phyloP scores from a whole-genome alignment of 257 asterid genomes.

The Nicotiana paniculata region DNA sequence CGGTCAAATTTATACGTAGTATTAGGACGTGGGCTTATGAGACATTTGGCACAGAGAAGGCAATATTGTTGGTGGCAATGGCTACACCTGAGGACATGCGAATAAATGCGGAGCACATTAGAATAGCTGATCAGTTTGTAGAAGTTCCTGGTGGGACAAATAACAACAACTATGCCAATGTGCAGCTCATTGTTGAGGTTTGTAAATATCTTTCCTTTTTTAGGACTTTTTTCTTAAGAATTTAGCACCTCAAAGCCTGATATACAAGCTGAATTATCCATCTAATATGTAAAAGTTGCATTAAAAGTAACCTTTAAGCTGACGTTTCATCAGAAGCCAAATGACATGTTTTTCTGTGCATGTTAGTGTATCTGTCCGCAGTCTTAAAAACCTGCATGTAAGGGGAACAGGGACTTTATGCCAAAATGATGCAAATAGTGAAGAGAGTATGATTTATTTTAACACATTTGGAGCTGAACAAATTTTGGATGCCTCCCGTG shows the following conservation, averaged over 20 bases:
- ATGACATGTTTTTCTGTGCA: background rate
- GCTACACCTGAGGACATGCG: conserved; percentile 98
- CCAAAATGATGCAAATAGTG: background rate
- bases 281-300: background rate
- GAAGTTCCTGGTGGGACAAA: conserved; percentile 98
- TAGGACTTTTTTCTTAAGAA: background rate
- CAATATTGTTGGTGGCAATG: conserved; percentile 91
- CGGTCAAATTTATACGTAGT: conserved; percentile 93
- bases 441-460: background rate
- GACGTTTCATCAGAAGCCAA: background rate
- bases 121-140: conserved; percentile 95
- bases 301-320: background rate
- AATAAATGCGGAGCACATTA: conserved; percentile 97
- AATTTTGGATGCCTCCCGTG: background rate
- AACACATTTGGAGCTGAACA: background rate
- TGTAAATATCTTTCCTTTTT: conserved; percentile 14
- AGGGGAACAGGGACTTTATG: too few species aligned
- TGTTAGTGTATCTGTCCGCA: too few species aligned
- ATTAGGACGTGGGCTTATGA: conserved; percentile 92
- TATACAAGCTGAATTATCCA: background rate
- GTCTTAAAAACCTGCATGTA: too few species aligned
- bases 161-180: conserved; percentile 92
- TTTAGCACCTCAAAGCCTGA: background rate
- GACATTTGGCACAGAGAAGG: conserved; percentile 93
- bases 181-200: conserved; percentile 96